Percentiles rank a stretch among this genome's conserved stretches.
Conservation (phyloP, 495 filamentous ascomycete species). For the Xylaria telfairii region DNA sequence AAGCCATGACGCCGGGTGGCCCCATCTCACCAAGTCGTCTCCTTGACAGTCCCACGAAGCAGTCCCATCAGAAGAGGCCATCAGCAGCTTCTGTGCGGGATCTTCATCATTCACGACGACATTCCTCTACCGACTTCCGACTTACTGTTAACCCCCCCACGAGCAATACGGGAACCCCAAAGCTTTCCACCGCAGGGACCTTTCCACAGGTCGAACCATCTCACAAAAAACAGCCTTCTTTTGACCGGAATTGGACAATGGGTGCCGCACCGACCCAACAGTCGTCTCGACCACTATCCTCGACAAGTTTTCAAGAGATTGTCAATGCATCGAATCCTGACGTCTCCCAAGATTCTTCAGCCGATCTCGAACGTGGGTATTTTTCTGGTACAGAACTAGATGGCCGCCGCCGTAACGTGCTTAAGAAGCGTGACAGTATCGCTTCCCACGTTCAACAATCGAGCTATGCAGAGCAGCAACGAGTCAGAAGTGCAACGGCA, state of each 20-base stretch:
- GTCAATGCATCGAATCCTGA: slow-evolving; percentile 39
- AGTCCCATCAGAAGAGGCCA: slow-evolving; percentile 57
- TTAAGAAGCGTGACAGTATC: slow-evolving; percentile 76
- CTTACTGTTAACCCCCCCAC: slow-evolving; percentile 40
- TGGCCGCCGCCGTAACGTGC: slow-evolving; percentile 71
- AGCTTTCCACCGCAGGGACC: slow-evolving; percentile 39
- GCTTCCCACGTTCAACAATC: slow-evolving; percentile 66
- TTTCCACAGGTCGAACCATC: slow-evolving; percentile 43
- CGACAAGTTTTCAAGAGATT: slow-evolving; percentile 51
- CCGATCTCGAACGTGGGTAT: slow-evolving; percentile 87
- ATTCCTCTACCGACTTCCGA: slow-evolving; percentile 81
- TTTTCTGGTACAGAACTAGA: slow-evolving; percentile 91
- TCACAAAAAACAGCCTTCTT: slow-evolving; percentile 84
- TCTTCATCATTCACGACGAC: slow-evolving; percentile 82
- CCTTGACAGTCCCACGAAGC: slow-evolving; percentile 62
- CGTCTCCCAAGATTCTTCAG: slow-evolving; percentile 44
- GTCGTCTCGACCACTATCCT: slow-evolving; percentile 50
- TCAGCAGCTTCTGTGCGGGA: slow-evolving; percentile 87
- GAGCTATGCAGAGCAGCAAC: slow-evolving; percentile 75
- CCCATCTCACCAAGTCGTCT: slow-evolving; percentile 53
- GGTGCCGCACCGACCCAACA: slow-evolving; percentile 53
- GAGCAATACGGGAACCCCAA: slow-evolving; percentile 42
- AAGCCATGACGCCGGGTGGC: slow-evolving; percentile 44
- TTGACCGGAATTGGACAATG: slow-evolving; percentile 90
- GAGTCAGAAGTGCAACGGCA: slow-evolving; percentile 63